phyloP scores from a whole-genome alignment of 2,329 filamentous ascomycete genomes.

The Fusarium sp. region DNA sequence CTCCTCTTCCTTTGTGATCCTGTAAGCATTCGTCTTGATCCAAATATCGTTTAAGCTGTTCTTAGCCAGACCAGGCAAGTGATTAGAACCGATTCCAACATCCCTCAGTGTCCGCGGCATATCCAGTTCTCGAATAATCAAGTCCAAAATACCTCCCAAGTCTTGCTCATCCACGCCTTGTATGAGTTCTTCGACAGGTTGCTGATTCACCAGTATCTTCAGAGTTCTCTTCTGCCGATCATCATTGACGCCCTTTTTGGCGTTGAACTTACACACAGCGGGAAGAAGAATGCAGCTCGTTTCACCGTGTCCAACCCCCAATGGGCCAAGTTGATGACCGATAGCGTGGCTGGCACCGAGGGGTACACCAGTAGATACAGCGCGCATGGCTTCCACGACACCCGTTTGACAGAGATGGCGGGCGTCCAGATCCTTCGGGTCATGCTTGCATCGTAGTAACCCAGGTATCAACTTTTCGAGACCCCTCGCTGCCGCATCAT shows the following conservation, averaged over 20 bases:
- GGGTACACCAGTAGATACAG: slow-evolving; percentile 11
- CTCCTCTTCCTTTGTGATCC: slow-evolving; percentile 6
- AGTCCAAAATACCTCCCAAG: slow-evolving; percentile 4
- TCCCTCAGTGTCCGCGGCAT: slow-evolving; percentile 11
- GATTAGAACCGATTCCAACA: not conserved
- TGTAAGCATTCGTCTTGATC: slow-evolving; percentile 14
- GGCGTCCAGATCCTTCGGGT: not conserved
- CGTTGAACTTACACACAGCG: slow-evolving; percentile 19
- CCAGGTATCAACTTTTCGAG: slow-evolving; percentile 1
- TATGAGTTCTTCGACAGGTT: not conserved
- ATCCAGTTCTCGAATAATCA: not conserved
- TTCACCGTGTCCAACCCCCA: slow-evolving; percentile 14
- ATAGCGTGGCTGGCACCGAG: slow-evolving; percentile 21
- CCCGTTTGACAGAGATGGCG: slow-evolving; percentile 12
- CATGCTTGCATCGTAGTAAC: slow-evolving; percentile 6
- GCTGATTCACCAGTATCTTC: not conserved
- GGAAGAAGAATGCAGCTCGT: slow-evolving; percentile 19
- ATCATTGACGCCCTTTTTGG: not conserved
- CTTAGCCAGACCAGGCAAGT: not conserved
- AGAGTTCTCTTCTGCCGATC: not conserved
- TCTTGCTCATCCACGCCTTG: not conserved
- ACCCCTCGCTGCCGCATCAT: not conserved
- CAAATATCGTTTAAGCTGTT: slow-evolving; percentile 19
- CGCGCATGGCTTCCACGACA: slow-evolving; percentile 10
- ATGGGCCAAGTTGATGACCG: slow-evolving; percentile 15